Evolutionary conservation across 2,329 filamentous ascomycete species (phyloP).

Genomic region (Pseudonectria foliicola): DNA sequence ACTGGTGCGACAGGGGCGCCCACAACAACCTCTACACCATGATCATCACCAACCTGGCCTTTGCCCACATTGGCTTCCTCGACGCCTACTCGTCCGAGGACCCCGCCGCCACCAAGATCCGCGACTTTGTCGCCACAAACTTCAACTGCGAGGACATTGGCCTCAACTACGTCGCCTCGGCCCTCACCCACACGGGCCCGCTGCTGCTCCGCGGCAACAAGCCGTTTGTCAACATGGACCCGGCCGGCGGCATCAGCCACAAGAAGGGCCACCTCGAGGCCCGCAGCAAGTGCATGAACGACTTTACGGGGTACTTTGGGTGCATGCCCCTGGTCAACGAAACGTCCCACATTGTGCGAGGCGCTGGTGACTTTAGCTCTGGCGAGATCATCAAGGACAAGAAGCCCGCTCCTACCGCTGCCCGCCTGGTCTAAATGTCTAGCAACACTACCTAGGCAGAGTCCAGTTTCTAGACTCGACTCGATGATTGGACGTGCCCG

Average conservation of each 20-base stretch:
- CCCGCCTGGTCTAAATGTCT: no score
- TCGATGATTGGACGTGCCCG: no score
- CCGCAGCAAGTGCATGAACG: slow-evolving; percentile 29
- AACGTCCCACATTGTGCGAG: slow-evolving; percentile 26
- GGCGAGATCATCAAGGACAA: no score
- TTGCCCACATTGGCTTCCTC: slow-evolving; percentile 31
- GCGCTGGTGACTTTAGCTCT: slow-evolving; percentile 11
- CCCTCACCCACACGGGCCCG: slow-evolving; percentile 28
- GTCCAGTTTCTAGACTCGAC: no score
- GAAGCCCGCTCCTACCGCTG: no score
- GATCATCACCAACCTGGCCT: slow-evolving; percentile 31
- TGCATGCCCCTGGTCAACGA: slow-evolving; percentile 30
- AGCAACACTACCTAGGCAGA: no score
- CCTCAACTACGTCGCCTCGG: slow-evolving; percentile 29
- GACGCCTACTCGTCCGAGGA: slow-evolving; percentile 33
- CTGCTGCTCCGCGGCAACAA: slow-evolving; percentile 28
- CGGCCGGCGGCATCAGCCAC: slow-evolving; percentile 26
- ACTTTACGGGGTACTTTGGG: slow-evolving; percentile 26
- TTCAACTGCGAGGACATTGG: slow-evolving; percentile 37
- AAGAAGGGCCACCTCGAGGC: slow-evolving; percentile 26
- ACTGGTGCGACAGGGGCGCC: slow-evolving; percentile 22
- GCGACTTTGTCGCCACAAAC: slow-evolving; percentile 29
- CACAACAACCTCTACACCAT: slow-evolving; percentile 26
- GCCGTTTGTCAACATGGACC: slow-evolving; percentile 26
- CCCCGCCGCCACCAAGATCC: slow-evolving; percentile 23